Evolutionary conservation across 2,329 filamentous ascomycete genomes (phyloP), one percentile per base, ranked within the genome.

Genomic region (Bipolaris zeicola): DNA sequence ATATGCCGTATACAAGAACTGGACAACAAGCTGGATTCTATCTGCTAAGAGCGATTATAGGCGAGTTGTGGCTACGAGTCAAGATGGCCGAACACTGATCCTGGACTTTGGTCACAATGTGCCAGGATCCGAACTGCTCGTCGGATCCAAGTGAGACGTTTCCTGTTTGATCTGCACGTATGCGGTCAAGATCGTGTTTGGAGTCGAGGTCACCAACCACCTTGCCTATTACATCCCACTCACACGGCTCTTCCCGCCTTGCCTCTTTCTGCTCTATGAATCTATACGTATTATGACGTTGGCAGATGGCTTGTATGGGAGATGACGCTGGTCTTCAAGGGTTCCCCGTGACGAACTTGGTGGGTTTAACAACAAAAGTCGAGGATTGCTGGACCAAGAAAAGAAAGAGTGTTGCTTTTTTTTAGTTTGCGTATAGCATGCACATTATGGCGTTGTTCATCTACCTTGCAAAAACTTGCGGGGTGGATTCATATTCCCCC

Each of bases 21-120:
- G 93, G 92, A 96, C 96, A 56, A 89, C 89, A 10, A 96, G 92
- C 77, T 99, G 95, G 95, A 96, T 99, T 70, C 80, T 99, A 57
- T 93, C 91, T 62, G 95, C 95, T 49, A 97, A 97, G 82, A 93
- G 91, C 61, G 94, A 99, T 73, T 98, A 98, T 76, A 85, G 94
- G 57, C 87, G 95, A 60, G 95, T 99, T 61, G 91, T 99, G 60
- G 95, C 92, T 67, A 96, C 94, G 0, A 95, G 93, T 47, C 95
- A 99, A 77, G 93, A 97, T 70, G 90, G 93, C 33, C 89, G 96
- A 72, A 92, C 96, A 49, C 79, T 98, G 56, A 89, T 99, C 58
- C 89, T 98, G 83, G 95, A 99, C 78, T 99, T 98, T 79, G 95
- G 86, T 14, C 84, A 84, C 68, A 79, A 80, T 16, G 76, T 86